These are phyloP conservation scores for Ceratobasidium sp. DNA, from an alignment of 1,284 basidiomycete genomes.

Conservation along the genomic window DNA sequence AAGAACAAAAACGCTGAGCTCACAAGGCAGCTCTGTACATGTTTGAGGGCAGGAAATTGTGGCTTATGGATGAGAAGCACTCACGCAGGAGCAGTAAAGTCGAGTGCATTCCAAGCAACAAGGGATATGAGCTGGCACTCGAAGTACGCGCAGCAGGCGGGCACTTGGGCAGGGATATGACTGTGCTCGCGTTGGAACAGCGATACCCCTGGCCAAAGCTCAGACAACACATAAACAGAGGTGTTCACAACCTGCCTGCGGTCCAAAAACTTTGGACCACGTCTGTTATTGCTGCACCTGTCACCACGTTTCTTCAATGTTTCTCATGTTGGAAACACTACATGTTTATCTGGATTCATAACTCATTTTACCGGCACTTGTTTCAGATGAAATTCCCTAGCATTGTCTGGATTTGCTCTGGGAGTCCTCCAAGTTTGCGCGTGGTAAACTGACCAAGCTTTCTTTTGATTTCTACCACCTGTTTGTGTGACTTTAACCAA, in stretches of 20 bases:
- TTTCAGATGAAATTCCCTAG: too few relatives aligned
- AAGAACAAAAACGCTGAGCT: slow-evolving; percentile 1
- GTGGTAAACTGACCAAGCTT: too few relatives aligned
- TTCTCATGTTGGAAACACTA: too few relatives aligned
- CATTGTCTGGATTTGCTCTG: too few relatives aligned
- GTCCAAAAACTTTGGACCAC: slow-evolving; percentile 46
- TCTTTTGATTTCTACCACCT: too few relatives aligned
- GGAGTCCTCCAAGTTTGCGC: too few relatives aligned
- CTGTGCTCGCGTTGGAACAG: background rate
- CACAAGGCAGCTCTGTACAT: slow-evolving; percentile 30
- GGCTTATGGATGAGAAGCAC: slow-evolving; percentile 22
- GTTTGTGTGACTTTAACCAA: too few relatives aligned
- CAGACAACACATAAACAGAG: slow-evolving; percentile 7
- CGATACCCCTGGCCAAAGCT: slow-evolving; percentile 42
- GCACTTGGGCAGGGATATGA: slow-evolving; percentile 39
- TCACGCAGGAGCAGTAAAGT: slow-evolving; percentile 30
- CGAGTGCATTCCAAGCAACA: slow-evolving; percentile 52
- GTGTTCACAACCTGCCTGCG: slow-evolving; percentile 44
- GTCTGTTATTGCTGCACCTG: background rate
- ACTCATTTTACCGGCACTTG: too few relatives aligned
- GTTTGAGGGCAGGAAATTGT: slow-evolving; percentile 44
- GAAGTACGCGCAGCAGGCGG: slow-evolving; percentile 19
- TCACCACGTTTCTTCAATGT: too few relatives aligned
- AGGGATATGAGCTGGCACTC: slow-evolving; percentile 48
- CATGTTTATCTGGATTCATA: too few relatives aligned